Conservation (phyloP, 192 early-diverging fungal genomes). For the Radiomyces spectabilis region DNA sequence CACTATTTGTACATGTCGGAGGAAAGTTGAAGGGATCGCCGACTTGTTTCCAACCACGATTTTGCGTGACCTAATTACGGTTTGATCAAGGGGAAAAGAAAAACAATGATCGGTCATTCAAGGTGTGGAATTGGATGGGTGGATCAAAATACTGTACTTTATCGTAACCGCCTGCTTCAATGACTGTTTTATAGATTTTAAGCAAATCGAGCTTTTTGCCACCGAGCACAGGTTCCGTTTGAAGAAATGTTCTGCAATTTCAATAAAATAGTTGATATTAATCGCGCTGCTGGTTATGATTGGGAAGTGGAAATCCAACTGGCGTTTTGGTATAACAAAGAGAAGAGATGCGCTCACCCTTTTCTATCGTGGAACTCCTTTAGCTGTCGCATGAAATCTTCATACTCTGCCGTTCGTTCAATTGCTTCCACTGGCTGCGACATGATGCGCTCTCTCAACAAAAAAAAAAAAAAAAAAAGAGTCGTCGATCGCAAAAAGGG, state of each 20-base stretch:
- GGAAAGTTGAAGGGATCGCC: slow-evolving; percentile 71
- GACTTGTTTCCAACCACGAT: slow-evolving; percentile 70
- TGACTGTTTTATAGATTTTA: slow-evolving; percentile 51
- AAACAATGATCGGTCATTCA: not conserved
- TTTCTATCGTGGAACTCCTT: slow-evolving; percentile 60
- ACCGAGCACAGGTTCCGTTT: slow-evolving; percentile 66
- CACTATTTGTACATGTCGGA: slow-evolving; percentile 76
- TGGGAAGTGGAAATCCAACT: too few species aligned
- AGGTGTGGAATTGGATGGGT: not conserved
- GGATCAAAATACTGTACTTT: slow-evolving; percentile 34
- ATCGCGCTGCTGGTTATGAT: not conserved
- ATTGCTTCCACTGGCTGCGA: slow-evolving; percentile 52
- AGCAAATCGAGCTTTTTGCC: slow-evolving; percentile 69
- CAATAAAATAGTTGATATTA: not conserved
- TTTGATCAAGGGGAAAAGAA: not conserved
- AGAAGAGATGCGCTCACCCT: slow-evolving; percentile 40
- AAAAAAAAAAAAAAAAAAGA: too few species aligned
- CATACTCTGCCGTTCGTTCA: slow-evolving; percentile 62
- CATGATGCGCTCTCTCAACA: too few species aligned
- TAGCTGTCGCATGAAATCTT: slow-evolving; percentile 58
- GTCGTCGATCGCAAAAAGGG: too few species aligned
- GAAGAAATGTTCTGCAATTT: slow-evolving; percentile 35
- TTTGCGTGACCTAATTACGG: slow-evolving; percentile 47
- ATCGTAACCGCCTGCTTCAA: slow-evolving; percentile 62
- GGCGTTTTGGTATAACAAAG: too few species aligned